These are phyloP conservation scores for Mycena indigotica DNA, from an alignment of 768 basidiomycete species.

Conservation along the genomic window DNA sequence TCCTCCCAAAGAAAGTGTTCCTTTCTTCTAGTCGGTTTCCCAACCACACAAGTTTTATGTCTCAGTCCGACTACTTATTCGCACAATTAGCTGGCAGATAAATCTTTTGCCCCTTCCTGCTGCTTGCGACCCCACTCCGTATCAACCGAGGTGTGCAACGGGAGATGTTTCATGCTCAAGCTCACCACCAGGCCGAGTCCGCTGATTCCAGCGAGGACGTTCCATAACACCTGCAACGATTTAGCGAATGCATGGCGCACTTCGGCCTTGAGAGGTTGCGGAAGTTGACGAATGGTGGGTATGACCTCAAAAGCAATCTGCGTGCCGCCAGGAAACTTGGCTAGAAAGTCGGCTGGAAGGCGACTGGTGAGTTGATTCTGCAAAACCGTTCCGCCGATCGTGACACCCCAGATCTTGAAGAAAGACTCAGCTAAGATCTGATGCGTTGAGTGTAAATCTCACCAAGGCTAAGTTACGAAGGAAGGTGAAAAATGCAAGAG, in stretches of 20 bases:
- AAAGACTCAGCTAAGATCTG: not conserved
- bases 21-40: no score
- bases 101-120: no score
- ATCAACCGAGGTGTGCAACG: constrained; percentile 31
- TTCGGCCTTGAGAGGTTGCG: constrained; percentile 31
- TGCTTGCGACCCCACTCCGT: constrained; percentile 29
- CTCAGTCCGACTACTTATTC: no score
- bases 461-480: constrained; percentile 39
- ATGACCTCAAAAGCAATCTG: constrained; percentile 51
- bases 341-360: constrained; percentile 43
- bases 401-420: constrained; percentile 51
- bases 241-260: constrained; percentile 44
- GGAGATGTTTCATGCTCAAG: constrained; percentile 33
- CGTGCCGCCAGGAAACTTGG: constrained; percentile 36
- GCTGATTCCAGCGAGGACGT: constrained; percentile 37
- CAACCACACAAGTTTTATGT: no score
- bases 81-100: no score
- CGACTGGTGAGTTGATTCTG: constrained; percentile 48
- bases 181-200: constrained; percentile 33
- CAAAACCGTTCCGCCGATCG: constrained; percentile 51
- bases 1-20: no score
- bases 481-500: constrained; percentile 47
- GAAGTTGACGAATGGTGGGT: constrained; percentile 40
- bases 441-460: not conserved
- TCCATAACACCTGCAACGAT: constrained; percentile 41